Conservation (phyloP, 2,329 filamentous ascomycete genomes). For the Calonectria pauciramosa region DNA sequence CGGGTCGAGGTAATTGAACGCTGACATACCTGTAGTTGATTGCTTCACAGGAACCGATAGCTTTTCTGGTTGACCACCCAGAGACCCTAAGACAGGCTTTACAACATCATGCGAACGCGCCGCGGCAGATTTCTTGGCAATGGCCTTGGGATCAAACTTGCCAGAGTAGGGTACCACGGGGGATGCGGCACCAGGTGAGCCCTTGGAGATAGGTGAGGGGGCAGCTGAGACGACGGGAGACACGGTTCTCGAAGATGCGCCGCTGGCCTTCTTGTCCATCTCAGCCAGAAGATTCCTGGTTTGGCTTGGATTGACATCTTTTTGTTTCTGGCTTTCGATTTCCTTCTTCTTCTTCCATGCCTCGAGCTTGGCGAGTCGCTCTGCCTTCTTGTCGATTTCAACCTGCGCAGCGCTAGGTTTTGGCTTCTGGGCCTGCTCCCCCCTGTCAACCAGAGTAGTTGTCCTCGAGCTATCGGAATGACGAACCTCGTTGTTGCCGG, state of each 20-base stretch:
- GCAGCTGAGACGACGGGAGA: conserved; percentile 68
- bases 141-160: conserved; percentile 90
- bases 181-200: conserved; percentile 60
- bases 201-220: conserved; percentile 61
- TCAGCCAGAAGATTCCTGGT: conserved; percentile 78
- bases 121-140: conserved; percentile 82
- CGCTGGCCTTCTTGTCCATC: conserved; percentile 78
- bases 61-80: conserved; percentile 57
- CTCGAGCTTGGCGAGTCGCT: conserved; percentile 84
- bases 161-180: conserved; percentile 75
- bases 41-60: conserved; percentile 50
- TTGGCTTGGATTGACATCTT: conserved; percentile 74
- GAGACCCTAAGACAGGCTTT: conserved; percentile 61
- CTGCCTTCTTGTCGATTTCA: conserved; percentile 82
- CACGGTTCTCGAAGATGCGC: conserved; percentile 56
- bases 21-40: conserved; percentile 52
- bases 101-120: conserved; percentile 68
- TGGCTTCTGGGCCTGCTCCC: conserved; percentile 65
- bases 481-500: conserved; percentile 71
- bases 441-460: conserved; percentile 41
- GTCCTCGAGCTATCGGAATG: background rate
- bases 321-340: conserved; percentile 79
- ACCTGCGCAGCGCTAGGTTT: conserved; percentile 64
- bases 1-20: background rate
- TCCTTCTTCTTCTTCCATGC: conserved; percentile 95